phyloP scores from a whole-genome alignment of 495 filamentous ascomycete genomes.

The Penicillium tannophilum region DNA sequence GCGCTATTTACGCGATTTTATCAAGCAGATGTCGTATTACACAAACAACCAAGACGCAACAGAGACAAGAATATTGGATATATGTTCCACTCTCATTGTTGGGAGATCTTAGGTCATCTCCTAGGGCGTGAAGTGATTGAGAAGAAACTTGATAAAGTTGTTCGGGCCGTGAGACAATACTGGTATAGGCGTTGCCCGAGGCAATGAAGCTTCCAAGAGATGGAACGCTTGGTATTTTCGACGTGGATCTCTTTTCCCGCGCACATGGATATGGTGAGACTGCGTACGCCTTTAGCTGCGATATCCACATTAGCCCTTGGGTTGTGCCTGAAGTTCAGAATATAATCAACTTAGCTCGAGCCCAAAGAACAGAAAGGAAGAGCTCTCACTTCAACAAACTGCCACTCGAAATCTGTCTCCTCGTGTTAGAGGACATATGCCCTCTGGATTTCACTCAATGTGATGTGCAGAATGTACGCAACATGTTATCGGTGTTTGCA shows the following conservation, averaged over 20 bases:
- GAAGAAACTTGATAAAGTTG: slow-evolving; percentile 7
- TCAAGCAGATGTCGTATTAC: not conserved
- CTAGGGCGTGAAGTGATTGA: slow-evolving; percentile 10
- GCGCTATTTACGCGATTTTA: not conserved
- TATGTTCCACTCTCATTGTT: slow-evolving; percentile 13
- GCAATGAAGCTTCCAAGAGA: no score
- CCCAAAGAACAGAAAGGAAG: not conserved
- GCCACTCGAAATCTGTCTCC: slow-evolving; percentile 12
- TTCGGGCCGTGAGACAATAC: slow-evolving; percentile 7
- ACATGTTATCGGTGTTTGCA: slow-evolving; percentile 10
- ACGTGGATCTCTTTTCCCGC: not conserved
- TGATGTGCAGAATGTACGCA: slow-evolving; percentile 8
- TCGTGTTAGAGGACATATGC: slow-evolving; percentile 8
- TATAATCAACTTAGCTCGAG: slow-evolving; percentile 4
- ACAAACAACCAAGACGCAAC: not conserved
- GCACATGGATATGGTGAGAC: no score
- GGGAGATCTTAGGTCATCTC: slow-evolving; percentile 14
- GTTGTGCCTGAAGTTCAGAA: slow-evolving; percentile 12
- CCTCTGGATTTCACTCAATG: slow-evolving; percentile 11
- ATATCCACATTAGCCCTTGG: slow-evolving; percentile 10
- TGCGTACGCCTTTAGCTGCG: slow-evolving; percentile 4
- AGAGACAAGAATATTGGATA: slow-evolving; percentile 4
- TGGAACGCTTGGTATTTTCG: not conserved
- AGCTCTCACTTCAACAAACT: not conserved
- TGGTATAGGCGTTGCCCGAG: not conserved